Evolutionary conservation across 495 filamentous ascomycete genomes (phyloP).

Genomic region (Thermothielavioides terrestris): DNA sequence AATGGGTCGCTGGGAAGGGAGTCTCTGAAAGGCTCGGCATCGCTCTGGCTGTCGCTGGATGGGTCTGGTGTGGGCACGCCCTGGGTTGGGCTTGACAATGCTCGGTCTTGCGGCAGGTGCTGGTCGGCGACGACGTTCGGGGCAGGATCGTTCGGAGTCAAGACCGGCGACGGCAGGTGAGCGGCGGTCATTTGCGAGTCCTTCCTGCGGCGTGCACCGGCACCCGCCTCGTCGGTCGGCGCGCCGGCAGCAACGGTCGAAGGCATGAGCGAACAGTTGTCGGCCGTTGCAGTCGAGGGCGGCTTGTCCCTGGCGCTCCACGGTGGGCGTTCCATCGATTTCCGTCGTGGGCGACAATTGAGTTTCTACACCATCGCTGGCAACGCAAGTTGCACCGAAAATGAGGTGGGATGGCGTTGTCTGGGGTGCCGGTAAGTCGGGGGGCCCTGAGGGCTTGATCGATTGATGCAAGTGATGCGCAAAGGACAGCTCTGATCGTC

Average conservation of each 20-base stretch:
- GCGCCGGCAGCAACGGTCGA: neutral
- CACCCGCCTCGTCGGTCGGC: neutral
- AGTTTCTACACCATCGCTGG: neutral
- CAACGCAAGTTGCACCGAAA: no score
- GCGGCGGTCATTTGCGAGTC: neutral
- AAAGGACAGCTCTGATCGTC: no score
- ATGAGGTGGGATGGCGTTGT: no score
- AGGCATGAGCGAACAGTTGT: no score
- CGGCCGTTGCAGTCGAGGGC: neutral
- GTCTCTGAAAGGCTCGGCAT: slow-evolving; percentile 13
- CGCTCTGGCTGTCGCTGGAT: slow-evolving; percentile 28
- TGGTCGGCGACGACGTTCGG: neutral
- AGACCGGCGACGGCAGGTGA: slow-evolving; percentile 11
- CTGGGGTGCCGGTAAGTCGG: no score
- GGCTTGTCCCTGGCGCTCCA: neutral
- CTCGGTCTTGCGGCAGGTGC: neutral
- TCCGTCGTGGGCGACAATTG: neutral
- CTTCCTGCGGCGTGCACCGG: neutral
- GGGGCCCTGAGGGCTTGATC: no score
- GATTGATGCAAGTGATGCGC: no score
- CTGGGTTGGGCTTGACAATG: slow-evolving; percentile 12
- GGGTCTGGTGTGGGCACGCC: slow-evolving; percentile 25
- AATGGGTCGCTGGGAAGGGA: neutral
- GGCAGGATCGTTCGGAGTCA: slow-evolving; percentile 10
- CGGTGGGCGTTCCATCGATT: neutral